Evolutionary conservation across 2,329 filamentous ascomycete species (phyloP).

Genomic region (Talaromyces funiculosus): DNA sequence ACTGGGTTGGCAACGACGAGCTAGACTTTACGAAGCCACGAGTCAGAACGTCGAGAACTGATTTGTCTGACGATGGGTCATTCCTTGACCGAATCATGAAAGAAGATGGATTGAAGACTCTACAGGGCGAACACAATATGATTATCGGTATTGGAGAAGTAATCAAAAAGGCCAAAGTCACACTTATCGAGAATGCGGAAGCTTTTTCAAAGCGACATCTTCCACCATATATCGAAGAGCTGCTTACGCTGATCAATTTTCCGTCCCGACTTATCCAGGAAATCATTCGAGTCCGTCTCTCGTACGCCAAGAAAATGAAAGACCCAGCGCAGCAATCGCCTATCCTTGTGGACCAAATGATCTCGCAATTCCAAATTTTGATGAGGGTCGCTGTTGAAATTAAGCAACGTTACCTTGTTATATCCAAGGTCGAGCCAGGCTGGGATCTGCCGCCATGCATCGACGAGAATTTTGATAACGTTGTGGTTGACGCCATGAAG

Average conservation of each 20-base stretch:
- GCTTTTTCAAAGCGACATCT: conserved; percentile 84
- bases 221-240: conserved; percentile 92
- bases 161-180: conserved; percentile 88
- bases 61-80: conserved; percentile 80
- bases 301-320: conserved; percentile 91
- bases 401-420: conserved; percentile 78
- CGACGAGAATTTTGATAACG: conserved; percentile 89
- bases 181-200: conserved; percentile 77
- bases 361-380: conserved; percentile 88
- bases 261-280: conserved; percentile 93
- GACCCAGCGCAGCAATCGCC: conserved; percentile 86
- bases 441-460: conserved; percentile 97
- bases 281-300: conserved; percentile 85
- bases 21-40: conserved; percentile 80
- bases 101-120: conserved; percentile 85
- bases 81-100: conserved; percentile 94
- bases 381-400: conserved; percentile 87
- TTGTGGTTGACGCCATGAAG: conserved; percentile 85
- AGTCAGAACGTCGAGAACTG: conserved; percentile 62
- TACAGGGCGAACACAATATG: conserved; percentile 79
- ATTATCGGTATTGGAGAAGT: conserved; percentile 76
- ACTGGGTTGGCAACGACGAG: conserved; percentile 95
- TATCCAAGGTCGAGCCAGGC: conserved; percentile 79
- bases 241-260: conserved; percentile 94
- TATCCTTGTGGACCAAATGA: conserved; percentile 97